Evolutionary conservation across 1,284 basidiomycete genomes (phyloP), one percentile per base, ranked within the genome.

Genomic region (Puccinia triticina): DNA sequence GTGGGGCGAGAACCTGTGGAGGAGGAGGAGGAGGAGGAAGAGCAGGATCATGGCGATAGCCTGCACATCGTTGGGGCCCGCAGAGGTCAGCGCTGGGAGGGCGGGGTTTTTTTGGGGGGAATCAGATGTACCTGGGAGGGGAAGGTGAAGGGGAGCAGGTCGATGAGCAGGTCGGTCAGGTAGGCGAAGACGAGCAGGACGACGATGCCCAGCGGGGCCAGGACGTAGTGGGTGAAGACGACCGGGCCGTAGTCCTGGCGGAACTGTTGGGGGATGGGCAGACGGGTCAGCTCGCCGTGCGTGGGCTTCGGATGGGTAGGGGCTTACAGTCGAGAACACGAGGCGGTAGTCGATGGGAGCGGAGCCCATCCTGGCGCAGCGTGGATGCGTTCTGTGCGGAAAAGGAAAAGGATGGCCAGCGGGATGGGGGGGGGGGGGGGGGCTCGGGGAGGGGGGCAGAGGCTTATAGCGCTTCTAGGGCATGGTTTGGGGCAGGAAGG

Each of bases 61-160:
- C 77, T 79, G 43, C n/a, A n/a, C n/a, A n/a, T n/a, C n/a, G n/a
- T n/a, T n/a, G n/a, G n/a, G n/a, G n/a, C n/a, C n/a, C n/a, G n/a
- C n/a, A n/a, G n/a, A n/a, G n/a, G n/a, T n/a, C n/a, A n/a, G n/a
- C n/a, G 12, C 3, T 59, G 5, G 14, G 0, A 10, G 0, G 26
- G 48, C 3, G 3, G 37, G 12, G 34, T 21, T 55, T 10, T 57
- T 18, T 67, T 18, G 10, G 3, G 57, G n/a, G 16, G 46, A 23
- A 23, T 23, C 4, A 16, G 2, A 64, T 12, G 1, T 37, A 79
- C 61, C 48, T 74, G 73, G 34, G 79, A 46, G 23, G 81, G 81
- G 75, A 82, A 82, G 12, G 74, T 77, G 74, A 82, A 82, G 7
- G 81, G 81, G 18, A 82, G 53, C 5, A 67, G 72, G 40, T 74